Conservation (phyloP, 441 rosid species). For the Raphanus hybrid region DNA sequence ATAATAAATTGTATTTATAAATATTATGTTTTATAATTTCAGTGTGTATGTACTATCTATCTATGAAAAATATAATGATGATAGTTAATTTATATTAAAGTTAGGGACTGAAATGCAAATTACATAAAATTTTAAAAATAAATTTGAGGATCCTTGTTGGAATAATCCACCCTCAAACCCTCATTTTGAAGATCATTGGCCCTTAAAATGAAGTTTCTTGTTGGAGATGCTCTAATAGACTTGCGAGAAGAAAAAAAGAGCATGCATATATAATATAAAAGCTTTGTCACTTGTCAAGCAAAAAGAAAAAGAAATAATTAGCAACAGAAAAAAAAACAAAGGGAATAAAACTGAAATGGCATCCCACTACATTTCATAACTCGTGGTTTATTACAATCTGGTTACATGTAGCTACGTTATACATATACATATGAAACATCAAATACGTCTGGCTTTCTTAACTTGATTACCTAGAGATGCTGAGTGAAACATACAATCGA, state of each 20-base stretch:
- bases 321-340: background rate
- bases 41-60: no score
- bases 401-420: constrained; percentile 23
- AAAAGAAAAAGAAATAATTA: background rate
- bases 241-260: background rate
- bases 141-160: no score
- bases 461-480: constrained; percentile 52
- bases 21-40: no score
- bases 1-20: no score
- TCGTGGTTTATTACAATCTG: constrained; percentile 28
- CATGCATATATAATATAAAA: constrained; percentile 21
- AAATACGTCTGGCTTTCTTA: constrained; percentile 56
- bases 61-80: no score
- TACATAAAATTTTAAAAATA: no score
- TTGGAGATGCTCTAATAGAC: no score
- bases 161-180: no score
- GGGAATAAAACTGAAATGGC: constrained; percentile 6
- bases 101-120: no score
- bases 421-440: constrained; percentile 25
- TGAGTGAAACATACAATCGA: constrained; percentile 59
- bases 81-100: no score
- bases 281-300: constrained; percentile 1
- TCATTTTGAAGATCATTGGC: no score
- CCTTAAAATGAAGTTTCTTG: no score
- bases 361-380: constrained; percentile 8